Evolutionary conservation across 192 early-diverging fungal species (phyloP).

Genomic region (Rhizoclosmatium sp.): DNA sequence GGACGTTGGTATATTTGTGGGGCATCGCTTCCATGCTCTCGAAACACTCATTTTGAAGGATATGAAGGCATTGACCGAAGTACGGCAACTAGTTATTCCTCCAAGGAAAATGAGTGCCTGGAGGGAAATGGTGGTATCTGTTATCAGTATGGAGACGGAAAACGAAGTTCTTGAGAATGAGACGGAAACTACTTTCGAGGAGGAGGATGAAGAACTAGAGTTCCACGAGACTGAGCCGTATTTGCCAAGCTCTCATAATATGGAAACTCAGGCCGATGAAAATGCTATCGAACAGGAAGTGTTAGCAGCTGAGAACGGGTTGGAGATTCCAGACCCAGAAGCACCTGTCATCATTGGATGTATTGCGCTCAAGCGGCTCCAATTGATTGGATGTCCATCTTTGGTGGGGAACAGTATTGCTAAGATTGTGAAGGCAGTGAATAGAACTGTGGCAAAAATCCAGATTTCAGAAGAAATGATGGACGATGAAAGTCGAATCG

Average conservation of each 20-base stretch:
- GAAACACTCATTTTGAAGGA: slow-evolving; percentile 22
- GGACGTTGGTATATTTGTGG: slow-evolving; percentile 15
- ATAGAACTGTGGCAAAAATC: slow-evolving; percentile 1
- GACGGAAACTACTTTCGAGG: not conserved
- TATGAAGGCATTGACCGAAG: slow-evolving; percentile 6
- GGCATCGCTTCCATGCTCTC: not conserved
- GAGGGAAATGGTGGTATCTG: slow-evolving; percentile 18
- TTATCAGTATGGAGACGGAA: not conserved
- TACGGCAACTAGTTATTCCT: not conserved
- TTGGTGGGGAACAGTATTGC: slow-evolving; percentile 6
- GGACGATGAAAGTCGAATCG: slow-evolving; percentile 5
- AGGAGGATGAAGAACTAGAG: slow-evolving; percentile 1
- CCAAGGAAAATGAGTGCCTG: slow-evolving; percentile 4
- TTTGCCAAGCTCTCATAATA: not conserved
- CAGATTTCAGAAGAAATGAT: not conserved
- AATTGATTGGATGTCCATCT: not conserved
- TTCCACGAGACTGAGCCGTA: not conserved
- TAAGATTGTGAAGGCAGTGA: slow-evolving; percentile 19
- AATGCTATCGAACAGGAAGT: slow-evolving; percentile 1
- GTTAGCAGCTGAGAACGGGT: not conserved
- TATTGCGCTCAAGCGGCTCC: not conserved
- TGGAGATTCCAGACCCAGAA: not conserved
- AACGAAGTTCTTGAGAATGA: not conserved
- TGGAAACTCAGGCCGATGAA: slow-evolving; percentile 7
- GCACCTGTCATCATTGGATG: slow-evolving; percentile 25